These are phyloP conservation scores for Neofusicoccum laricinum DNA, from an alignment of 2,329 filamentous ascomycete species.

Conservation along the genomic window DNA sequence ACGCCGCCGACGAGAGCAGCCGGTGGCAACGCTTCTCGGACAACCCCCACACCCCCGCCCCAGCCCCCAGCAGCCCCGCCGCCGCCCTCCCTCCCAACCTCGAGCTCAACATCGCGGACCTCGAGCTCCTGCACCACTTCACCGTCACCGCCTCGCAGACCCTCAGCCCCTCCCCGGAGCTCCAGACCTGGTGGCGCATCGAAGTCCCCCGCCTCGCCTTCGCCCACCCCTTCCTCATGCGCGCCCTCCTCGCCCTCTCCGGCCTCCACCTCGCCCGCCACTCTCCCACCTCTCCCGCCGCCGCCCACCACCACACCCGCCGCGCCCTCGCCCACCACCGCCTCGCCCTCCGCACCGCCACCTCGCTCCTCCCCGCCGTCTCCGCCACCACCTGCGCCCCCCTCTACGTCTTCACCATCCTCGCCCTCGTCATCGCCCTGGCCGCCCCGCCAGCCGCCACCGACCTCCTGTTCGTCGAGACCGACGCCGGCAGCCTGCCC, in stretches of 20 bases:
- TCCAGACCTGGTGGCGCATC: slow-evolving; percentile 23
- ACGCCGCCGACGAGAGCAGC: neutral
- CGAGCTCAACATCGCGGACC: slow-evolving; percentile 17
- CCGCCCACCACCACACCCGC: slow-evolving; percentile 30
- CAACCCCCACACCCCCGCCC: neutral
- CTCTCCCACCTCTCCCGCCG: slow-evolving; percentile 27
- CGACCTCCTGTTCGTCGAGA: slow-evolving; percentile 37
- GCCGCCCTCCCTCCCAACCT: neutral
- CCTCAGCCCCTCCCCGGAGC: slow-evolving; percentile 20
- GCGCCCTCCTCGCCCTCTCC: slow-evolving; percentile 43
- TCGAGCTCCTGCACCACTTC: slow-evolving; percentile 33
- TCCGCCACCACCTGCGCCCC: slow-evolving; percentile 29
- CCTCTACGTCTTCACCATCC: slow-evolving; percentile 39
- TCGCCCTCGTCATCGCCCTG: slow-evolving; percentile 27
- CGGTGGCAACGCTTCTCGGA: neutral
- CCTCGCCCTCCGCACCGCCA: slow-evolving; percentile 29
- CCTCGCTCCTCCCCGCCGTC: slow-evolving; percentile 33
- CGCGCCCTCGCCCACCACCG: slow-evolving; percentile 32
- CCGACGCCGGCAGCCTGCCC: slow-evolving; percentile 31
- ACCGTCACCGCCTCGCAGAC: slow-evolving; percentile 26
- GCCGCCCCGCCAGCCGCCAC: slow-evolving; percentile 21
- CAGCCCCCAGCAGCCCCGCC: neutral
- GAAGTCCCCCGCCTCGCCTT: slow-evolving; percentile 36
- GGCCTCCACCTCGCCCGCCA: slow-evolving; percentile 43
- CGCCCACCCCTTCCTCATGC: slow-evolving; percentile 42